Evolutionary conservation across 148 eudicot species (phyloP).

Genomic region (Arctostaphylos glauca): DNA sequence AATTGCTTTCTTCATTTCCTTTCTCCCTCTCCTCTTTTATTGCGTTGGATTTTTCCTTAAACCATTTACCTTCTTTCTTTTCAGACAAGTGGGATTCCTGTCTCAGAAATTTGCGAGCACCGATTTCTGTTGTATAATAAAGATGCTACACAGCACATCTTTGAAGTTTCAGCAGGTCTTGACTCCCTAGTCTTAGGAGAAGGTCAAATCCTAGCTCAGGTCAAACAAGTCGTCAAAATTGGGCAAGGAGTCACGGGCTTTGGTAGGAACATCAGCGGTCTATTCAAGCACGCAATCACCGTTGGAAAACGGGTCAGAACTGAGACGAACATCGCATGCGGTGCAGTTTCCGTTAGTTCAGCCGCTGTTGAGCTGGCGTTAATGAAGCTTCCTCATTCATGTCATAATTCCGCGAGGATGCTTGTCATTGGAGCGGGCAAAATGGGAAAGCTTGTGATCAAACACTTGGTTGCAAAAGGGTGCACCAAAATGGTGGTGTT

Average conservation of each 20-base stretch:
- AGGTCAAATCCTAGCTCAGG: constrained; percentile 97
- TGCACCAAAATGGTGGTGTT: constrained; percentile 90
- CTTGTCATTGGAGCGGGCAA: constrained; percentile 89
- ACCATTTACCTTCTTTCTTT: constrained; percentile 10
- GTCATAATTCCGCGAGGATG: constrained; percentile 66
- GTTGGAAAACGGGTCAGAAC: constrained; percentile 88
- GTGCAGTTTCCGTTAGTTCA: constrained; percentile 96
- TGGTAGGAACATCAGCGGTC: constrained; percentile 91
- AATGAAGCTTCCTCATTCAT: constrained; percentile 77
- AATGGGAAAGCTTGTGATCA: constrained; percentile 95
- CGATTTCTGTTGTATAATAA: constrained; percentile 76
- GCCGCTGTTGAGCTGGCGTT: constrained; percentile 94
- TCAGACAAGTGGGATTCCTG: constrained; percentile 91
- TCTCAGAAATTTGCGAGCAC: constrained; percentile 74
- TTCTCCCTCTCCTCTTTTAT: neutral
- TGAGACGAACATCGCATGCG: constrained; percentile 87
- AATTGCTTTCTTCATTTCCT: neutral
- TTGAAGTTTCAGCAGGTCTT: constrained; percentile 93
- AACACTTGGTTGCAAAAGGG: constrained; percentile 89
- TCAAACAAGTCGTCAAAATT: constrained; percentile 90
- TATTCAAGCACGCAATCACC: constrained; percentile 89
- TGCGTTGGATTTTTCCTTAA: constrained; percentile 3
- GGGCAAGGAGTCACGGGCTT: constrained; percentile 94
- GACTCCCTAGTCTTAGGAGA: constrained; percentile 94
- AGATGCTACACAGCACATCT: constrained; percentile 90